phyloP scores from a whole-genome alignment of 148 eudicot genomes.

The Amaranthus palmeri region DNA sequence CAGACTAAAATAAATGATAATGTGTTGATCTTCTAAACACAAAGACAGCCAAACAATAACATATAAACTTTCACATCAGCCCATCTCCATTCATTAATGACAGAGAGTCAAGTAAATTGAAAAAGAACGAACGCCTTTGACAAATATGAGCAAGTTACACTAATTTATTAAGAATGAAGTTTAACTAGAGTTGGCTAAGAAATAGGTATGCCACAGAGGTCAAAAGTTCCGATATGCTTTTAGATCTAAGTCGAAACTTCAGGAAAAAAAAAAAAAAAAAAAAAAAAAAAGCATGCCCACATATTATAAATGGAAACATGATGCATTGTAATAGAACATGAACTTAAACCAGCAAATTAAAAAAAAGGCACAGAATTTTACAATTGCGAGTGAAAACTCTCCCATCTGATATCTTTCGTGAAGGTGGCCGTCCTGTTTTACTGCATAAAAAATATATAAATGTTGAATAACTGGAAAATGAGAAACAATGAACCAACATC shows the following conservation, averaged over 20 bases:
- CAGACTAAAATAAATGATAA: background rate
- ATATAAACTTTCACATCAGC: background rate
- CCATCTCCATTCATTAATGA: background rate
- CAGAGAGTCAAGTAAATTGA: background rate
- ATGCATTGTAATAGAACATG: background rate
- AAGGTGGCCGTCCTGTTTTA: conserved; percentile 47
- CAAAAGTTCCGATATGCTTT: too few relatives aligned
- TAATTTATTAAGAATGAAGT: background rate
- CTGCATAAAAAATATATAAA: conserved; percentile 24
- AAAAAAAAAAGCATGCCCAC: background rate
- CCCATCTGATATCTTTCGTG: conserved; percentile 40
- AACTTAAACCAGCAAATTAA: too few relatives aligned
- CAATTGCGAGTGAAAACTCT: conserved; percentile 29
- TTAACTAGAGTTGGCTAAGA: background rate
- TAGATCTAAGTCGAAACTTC: too few relatives aligned
- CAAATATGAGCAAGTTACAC: background rate
- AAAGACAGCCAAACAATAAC: background rate
- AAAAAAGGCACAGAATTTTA: conserved; percentile 17
- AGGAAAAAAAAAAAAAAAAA: background rate
- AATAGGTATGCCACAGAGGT: background rate
- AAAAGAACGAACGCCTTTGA: background rate
- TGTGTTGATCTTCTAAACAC: background rate
- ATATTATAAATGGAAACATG: background rate
- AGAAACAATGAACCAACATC: background rate
- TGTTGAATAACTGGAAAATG: conserved; percentile 1